These are phyloP conservation scores for Colletotrichum australisinense DNA, from an alignment of 2,329 filamentous ascomycete genomes.

Conservation along the genomic window DNA sequence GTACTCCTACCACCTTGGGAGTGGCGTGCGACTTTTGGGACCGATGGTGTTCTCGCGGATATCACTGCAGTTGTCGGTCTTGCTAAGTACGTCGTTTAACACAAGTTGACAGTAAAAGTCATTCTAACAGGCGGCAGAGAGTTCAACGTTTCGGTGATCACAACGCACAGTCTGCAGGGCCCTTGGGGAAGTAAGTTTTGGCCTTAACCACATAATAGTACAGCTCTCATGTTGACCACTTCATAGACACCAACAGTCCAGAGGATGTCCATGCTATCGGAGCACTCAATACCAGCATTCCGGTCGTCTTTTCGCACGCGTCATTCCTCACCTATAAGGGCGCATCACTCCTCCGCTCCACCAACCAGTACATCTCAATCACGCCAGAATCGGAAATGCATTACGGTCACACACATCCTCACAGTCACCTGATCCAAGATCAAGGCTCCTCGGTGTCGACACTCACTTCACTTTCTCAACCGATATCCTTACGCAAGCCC, in stretches of 20 bases:
- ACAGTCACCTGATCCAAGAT: conserved; percentile 56
- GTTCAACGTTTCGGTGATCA: conserved; percentile 57
- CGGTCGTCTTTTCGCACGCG: conserved; percentile 65
- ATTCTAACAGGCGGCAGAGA: conserved; percentile 38
- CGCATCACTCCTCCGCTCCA: conserved; percentile 54
- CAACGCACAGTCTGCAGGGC: conserved; percentile 54
- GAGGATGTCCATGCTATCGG: conserved; percentile 48
- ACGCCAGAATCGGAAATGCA: conserved; percentile 71
- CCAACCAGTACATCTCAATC: conserved; percentile 66
- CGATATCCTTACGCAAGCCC: conserved; percentile 63
- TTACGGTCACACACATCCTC: conserved; percentile 64
- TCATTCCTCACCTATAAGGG: conserved; percentile 54
- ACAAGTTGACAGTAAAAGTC: not conserved
- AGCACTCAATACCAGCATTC: conserved; percentile 55
- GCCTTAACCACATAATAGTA: not conserved
- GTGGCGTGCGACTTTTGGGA: conserved; percentile 54
- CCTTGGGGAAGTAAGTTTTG: conserved; percentile 49
- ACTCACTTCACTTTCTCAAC: conserved; percentile 64
- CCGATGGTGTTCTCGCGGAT: conserved; percentile 40
- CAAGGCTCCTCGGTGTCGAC: conserved; percentile 66
- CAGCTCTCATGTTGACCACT: not conserved
- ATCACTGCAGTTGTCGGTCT: conserved; percentile 47
- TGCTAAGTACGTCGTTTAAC: conserved; percentile 41
- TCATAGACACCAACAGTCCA: conserved; percentile 49
- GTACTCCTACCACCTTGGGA: conserved; percentile 49